Evolutionary conservation across 164 flowering plant genomes (phyloP).

Genomic region (Chimonanthus salicifolius): DNA sequence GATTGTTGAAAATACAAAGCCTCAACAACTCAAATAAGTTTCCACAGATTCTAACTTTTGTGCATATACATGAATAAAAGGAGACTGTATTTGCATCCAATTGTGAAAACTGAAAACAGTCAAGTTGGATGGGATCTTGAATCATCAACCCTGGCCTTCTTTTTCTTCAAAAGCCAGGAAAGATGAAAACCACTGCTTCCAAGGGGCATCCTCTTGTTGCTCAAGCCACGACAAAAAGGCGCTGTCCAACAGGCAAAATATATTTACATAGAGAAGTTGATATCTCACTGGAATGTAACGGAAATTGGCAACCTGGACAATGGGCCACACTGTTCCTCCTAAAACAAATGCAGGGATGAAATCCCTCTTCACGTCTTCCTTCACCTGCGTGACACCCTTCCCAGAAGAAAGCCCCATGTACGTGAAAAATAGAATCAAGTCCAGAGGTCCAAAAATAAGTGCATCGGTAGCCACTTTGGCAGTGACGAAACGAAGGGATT

Average conservation of each 20-base stretch:
- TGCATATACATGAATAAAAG: too few species aligned
- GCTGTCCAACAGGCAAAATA: conserved; percentile 86
- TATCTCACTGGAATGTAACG: conserved; percentile 74
- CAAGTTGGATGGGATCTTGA: background rate
- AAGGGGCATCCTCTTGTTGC: conserved; percentile 79
- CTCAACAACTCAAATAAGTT: too few species aligned
- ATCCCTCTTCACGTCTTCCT: conserved; percentile 85
- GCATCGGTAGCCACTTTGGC: conserved; percentile 79
- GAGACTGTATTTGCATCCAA: too few species aligned
- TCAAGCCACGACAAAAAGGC: conserved; percentile 70
- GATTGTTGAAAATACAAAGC: too few species aligned
- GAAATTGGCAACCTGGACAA: conserved; percentile 73
- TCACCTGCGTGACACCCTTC: conserved; percentile 59
- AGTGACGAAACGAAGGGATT: conserved; percentile 62
- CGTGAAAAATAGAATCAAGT: conserved; percentile 65
- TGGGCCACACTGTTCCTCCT: conserved; percentile 84
- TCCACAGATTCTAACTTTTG: too few species aligned
- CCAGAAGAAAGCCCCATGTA: conserved; percentile 85
- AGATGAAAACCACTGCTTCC: conserved; percentile 42
- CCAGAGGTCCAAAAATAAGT: conserved; percentile 72
- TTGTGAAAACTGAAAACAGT: too few species aligned
- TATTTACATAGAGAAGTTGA: conserved; percentile 80
- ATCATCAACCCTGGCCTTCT: conserved; percentile 22
- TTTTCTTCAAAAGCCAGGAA: conserved; percentile 28
- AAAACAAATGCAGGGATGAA: conserved; percentile 68